Evolutionary conservation across 2,329 filamentous ascomycete genomes (phyloP), one percentile per base, ranked within the genome.

Genomic region (Sporothrix mexicana): DNA sequence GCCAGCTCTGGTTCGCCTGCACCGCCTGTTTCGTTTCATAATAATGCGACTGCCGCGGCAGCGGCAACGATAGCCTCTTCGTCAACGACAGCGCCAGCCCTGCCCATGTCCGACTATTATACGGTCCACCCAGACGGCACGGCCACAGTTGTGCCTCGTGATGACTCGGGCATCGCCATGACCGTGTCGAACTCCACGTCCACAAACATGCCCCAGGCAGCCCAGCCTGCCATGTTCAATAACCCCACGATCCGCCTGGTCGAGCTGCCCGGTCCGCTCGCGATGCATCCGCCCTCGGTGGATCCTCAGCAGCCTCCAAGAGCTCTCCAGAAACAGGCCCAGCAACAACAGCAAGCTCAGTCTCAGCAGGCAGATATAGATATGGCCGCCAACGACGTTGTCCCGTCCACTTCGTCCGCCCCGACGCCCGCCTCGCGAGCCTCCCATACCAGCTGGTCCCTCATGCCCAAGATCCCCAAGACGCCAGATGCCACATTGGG

Each of bases 391-490:
- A 47, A 45, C 30, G 47, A 36, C 3, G 47, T 9, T 2, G 66
- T 43, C 1, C 49, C 30, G 12, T 25, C 8, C 9, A 23, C 41
- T 3, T 61, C 30, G 10, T 5, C 61, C 2, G 10, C 61, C 10
- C 47, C 43, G 41, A n/a, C 25, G 12, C n/a, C 59, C 15, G 13
- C 17, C 17, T 41, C 61, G 17, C 69, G 30, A 20, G 41, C 25
- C 25, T 53, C 55, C 13, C 72, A 73, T 17, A 45, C 45, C 47
- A 72, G 73, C 70, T 72, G 70, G 66, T 69, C 73, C 3, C 73
- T 74, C 49, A 61, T 74, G 69, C 73, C 73, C 49, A 72, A 70
- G 43, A 36, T 74, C 7, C 61, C 61, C 45, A 73, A 62, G n/a
- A 25, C 64, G 15, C 62, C 64, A 17, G 72, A 69, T 36, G 30